Conservation (phyloP, 257 asterid genomes). For the Thymus mandschuricus region DNA sequence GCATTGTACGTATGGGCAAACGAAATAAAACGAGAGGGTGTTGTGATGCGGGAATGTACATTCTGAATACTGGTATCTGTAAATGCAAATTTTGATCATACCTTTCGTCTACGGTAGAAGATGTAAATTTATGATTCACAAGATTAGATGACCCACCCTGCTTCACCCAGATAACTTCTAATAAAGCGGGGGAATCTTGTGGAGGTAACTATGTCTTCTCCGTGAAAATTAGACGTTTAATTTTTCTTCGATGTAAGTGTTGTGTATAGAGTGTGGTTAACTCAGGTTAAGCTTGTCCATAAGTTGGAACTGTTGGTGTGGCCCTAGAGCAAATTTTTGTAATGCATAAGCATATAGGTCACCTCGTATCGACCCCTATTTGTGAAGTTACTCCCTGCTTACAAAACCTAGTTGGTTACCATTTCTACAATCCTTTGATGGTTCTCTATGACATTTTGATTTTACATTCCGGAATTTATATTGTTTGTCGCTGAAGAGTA, state of each 20-base stretch:
- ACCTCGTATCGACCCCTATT: neutral
- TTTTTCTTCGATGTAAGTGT: constrained; percentile 4
- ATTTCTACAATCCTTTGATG: neutral
- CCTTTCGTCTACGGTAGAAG: constrained; percentile 19
- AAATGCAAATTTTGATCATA: constrained; percentile 53
- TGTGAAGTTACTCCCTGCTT: neutral
- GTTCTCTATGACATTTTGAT: no score
- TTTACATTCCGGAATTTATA: no score
- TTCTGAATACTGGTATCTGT: constrained; percentile 36
- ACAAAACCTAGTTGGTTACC: neutral
- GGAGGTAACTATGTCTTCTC: constrained; percentile 1
- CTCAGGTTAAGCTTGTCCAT: neutral
- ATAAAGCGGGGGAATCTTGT: constrained; percentile 9
- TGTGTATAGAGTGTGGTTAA: neutral
- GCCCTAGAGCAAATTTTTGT: neutral
- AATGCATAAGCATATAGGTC: neutral
- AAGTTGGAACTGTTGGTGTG: neutral
- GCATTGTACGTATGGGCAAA: constrained; percentile 47
- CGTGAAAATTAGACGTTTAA: neutral
- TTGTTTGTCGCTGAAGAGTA: no score
- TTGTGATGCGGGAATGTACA: constrained; percentile 46
- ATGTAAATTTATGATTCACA: constrained; percentile 2
- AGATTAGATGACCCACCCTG: constrained; percentile 17
- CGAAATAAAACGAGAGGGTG: constrained; percentile 41
- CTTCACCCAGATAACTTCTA: constrained; percentile 17